These are phyloP conservation scores for Xylaria palmicola DNA, from an alignment of 495 filamentous ascomycete species.

Conservation along the genomic window DNA sequence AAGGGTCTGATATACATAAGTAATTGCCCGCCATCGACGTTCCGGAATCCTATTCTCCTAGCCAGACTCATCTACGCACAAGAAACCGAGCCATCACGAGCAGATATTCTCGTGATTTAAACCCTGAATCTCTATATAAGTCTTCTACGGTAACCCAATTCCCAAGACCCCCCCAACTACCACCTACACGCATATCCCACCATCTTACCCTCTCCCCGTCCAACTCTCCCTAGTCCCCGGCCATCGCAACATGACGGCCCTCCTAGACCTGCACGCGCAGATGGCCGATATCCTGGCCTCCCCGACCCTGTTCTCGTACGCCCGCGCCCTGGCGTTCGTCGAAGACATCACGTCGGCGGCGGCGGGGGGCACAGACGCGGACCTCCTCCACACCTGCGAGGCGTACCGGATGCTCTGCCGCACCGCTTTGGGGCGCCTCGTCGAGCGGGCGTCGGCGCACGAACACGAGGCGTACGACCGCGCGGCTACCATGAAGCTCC, in stretches of 20 bases:
- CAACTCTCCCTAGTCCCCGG: no score
- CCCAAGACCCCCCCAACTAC: background rate
- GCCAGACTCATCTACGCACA: background rate
- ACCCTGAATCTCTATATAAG: background rate
- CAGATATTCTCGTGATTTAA: background rate
- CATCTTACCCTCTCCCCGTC: background rate
- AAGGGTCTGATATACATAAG: background rate
- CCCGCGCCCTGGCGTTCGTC: background rate
- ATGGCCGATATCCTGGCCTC: background rate
- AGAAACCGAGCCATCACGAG: background rate
- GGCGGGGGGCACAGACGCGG: background rate
- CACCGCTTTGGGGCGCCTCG: background rate
- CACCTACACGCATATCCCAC: background rate
- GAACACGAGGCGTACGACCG: conserved; percentile 5
- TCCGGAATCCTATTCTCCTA: background rate
- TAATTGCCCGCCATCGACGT: background rate
- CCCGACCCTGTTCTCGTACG: background rate
- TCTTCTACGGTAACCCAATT: background rate
- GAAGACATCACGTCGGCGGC: background rate
- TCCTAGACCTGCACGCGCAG: background rate
- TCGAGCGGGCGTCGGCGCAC: background rate
- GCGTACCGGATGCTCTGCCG: background rate
- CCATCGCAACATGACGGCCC: background rate
- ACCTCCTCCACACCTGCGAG: background rate
- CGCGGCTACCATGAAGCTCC: background rate